These are phyloP conservation scores for Hyphodiscus hymeniophilus DNA, from an alignment of 495 filamentous ascomycete genomes.

Conservation along the genomic window DNA sequence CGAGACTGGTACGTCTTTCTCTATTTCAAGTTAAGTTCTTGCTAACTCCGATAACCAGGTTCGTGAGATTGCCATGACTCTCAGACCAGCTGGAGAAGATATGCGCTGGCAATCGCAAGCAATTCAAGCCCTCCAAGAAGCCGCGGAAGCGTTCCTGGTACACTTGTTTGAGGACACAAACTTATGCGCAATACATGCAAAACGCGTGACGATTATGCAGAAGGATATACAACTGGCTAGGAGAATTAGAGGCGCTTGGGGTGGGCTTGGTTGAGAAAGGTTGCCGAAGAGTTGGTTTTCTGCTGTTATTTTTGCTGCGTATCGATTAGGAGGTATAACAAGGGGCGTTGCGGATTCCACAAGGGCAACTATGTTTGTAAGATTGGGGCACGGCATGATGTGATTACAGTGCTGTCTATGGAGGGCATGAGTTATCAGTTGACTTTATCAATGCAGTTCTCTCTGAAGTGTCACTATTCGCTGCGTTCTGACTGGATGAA, in stretches of 20 bases:
- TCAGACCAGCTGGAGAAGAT: constrained; percentile 43
- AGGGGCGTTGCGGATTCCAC: no score
- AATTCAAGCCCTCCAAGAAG: constrained; percentile 83
- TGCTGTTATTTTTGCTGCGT: not conserved
- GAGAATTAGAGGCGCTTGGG: constrained; percentile 63
- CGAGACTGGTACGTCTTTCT: constrained; percentile 58
- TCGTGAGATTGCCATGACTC: constrained; percentile 67
- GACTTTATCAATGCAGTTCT: no score
- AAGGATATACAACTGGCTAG: constrained; percentile 90
- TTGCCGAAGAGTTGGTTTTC: not conserved
- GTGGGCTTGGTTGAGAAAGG: constrained; percentile 31
- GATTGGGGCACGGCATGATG: no score
- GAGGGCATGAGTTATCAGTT: no score
- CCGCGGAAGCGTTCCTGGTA: constrained; percentile 85
- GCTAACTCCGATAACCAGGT: constrained; percentile 39
- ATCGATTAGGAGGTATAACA: not conserved
- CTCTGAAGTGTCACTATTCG: no score
- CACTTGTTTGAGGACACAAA: constrained; percentile 95
- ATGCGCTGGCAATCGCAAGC: constrained; percentile 91
- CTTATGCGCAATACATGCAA: constrained; percentile 90
- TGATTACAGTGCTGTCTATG: no score
- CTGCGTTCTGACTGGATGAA: no score
- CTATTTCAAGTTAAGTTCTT: not conserved
- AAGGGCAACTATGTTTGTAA: no score
- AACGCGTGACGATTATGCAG: constrained; percentile 95